These are phyloP conservation scores for Xerocomus potaroensis DNA, from an alignment of 768 basidiomycete species.

Conservation along the genomic window DNA sequence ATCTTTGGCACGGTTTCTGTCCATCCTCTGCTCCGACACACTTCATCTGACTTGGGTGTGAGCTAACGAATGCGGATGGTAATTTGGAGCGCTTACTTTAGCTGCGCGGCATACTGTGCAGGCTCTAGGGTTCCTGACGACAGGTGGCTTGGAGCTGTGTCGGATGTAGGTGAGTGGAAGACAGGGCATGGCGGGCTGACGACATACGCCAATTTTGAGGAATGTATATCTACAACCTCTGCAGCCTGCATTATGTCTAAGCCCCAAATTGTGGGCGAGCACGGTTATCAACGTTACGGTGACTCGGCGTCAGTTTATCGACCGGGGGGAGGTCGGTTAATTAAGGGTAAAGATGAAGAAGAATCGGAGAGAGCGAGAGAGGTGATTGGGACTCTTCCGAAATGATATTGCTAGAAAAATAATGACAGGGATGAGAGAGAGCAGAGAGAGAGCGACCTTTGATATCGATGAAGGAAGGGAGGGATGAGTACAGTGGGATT, in stretches of 20 bases:
- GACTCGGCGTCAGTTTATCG: constrained; percentile 39
- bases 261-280: constrained; percentile 12
- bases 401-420: not conserved
- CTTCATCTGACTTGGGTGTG: constrained; percentile 62
- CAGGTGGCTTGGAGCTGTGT: constrained; percentile 38
- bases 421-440: constrained; percentile 6
- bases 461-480: constrained; percentile 31
- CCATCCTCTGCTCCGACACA: constrained; percentile 89
- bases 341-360: constrained; percentile 33
- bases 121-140: constrained; percentile 53
- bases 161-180: constrained; percentile 7
- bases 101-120: constrained; percentile 84
- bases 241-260: constrained; percentile 27
- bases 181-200: constrained; percentile 2
- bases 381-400: constrained; percentile 1
- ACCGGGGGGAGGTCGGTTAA: constrained; percentile 39
- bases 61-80: constrained; percentile 11
- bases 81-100: constrained; percentile 47
- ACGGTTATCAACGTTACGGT: constrained; percentile 39
- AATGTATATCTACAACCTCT: constrained; percentile 28
- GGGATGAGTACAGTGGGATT: constrained; percentile 33
- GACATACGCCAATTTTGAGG: constrained; percentile 29
- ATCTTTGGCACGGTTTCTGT: constrained; percentile 75
- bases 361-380: constrained; percentile 11
- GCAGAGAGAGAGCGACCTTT: constrained; percentile 11